phyloP scores from a whole-genome alignment of 768 basidiomycete species.

The Strobilomyces confusus region DNA sequence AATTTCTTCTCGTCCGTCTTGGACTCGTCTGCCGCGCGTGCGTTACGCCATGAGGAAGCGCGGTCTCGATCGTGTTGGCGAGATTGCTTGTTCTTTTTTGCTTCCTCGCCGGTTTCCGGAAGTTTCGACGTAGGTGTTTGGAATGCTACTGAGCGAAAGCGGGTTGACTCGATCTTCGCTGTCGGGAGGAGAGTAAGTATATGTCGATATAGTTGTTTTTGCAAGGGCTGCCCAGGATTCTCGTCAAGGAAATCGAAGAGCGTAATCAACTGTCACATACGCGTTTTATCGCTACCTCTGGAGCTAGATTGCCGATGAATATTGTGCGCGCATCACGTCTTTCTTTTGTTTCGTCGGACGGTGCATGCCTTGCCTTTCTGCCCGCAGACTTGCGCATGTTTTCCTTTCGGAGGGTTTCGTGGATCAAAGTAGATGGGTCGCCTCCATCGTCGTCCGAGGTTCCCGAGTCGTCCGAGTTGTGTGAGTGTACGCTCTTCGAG shows the following conservation, averaged over 20 bases:
- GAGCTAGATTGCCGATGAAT: constrained; percentile 86
- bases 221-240: constrained; percentile 49
- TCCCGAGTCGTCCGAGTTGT: constrained; percentile 29
- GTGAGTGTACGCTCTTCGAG: constrained; percentile 4
- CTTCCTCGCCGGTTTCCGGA: constrained; percentile 35
- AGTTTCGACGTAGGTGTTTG: constrained; percentile 71
- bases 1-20: constrained; percentile 56
- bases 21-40: constrained; percentile 40
- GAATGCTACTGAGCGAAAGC: constrained; percentile 93
- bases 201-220: constrained; percentile 75
- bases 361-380: constrained; percentile 47
- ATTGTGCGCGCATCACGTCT: constrained; percentile 79
- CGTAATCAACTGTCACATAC: constrained; percentile 40
- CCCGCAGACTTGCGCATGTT: constrained; percentile 25
- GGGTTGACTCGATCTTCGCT: constrained; percentile 85
- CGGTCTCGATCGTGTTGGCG: constrained; percentile 56
- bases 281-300: constrained; percentile 71
- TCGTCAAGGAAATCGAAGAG: neutral
- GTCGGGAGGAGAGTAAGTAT: constrained; percentile 66
- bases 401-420: constrained; percentile 50
- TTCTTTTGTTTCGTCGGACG: constrained; percentile 66
- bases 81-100: constrained; percentile 28
- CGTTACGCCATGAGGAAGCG: constrained; percentile 53
- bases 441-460: constrained; percentile 34
- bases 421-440: constrained; percentile 44